Evolutionary conservation across 2,329 filamentous ascomycete genomes (phyloP), one percentile per base, ranked within the genome.

Genomic region (Pseudogymnoascus sp.): DNA sequence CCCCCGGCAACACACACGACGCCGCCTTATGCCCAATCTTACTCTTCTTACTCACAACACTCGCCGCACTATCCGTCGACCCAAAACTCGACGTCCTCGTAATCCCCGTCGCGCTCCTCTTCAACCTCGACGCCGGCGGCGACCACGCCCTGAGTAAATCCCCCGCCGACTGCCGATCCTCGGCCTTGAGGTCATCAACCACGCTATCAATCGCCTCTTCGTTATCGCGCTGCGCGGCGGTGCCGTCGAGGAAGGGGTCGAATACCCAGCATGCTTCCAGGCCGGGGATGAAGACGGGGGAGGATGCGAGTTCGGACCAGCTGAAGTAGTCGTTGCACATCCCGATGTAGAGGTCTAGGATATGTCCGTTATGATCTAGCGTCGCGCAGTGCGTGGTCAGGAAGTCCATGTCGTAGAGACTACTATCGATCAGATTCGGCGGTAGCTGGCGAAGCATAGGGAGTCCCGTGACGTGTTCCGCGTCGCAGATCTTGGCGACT

Each of bases 281-380:
- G 1, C 82, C 82, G 11, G 80, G 75, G 5, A 82, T 73, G 65
- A 78, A 81, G 2, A 79, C 74, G 0, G 79, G 78, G 3, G 80
- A 76, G 35, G 77, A 74, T 62, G 76, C 76, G 31, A 86, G 73
- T 31, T 73, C 70, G 12, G 64, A 59, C 83, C 83, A 86, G 1
- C 81, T 82, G n/a, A 86, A 74, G 5, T 78, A 80, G 63, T 82
- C 78, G 5, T 76, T 69, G 11, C 76, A 74, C 80, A 84, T 82
- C 63, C 82, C 81, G 63, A 86, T 83, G 67, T 86, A 86, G 12
- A 86, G 72, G 18, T 82, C 84, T 67, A 84, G 81, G 23, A 84
- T 80, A 67, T 80, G 82, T 47, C 82, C 83, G 62, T 76, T 78
- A 3, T 76, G 74, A 56, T 83, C 80, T 59, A 79, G 77, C 2